Base-by-base conservation (phyloP, 306 rosid genomes). In the Fragaria nilgerrensis region DNA sequence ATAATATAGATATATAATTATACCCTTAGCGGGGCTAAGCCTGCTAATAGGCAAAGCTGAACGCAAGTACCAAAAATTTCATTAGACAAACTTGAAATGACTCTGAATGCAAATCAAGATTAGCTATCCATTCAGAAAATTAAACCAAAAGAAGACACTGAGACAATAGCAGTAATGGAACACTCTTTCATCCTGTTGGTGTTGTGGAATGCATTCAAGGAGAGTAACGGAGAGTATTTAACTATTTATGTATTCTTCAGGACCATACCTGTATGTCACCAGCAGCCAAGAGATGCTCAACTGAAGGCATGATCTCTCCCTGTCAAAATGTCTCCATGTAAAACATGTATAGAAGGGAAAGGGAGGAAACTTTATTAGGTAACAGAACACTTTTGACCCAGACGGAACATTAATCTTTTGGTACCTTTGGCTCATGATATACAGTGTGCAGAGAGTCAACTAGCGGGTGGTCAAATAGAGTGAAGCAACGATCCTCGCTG, bases 381-480 rank as follows among this genome's bases (percentile, higher is more conserved):
- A 65, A 79, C 13, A 63, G 48, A 56, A 19, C 16, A 49, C 23
- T 19, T 77, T 25, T 20, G 17, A 53, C 25, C 49, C 0, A 1
- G 20, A 52, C 50, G 68, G 52, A 62, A 10, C 20, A 64, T 41
- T 36, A 15, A 48, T 29, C 16, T n/a, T 70, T 47, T 74, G 50
- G 56, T 84, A 94, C 98, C 98, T 90, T 92, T 29, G 98, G 97
- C 86, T 95, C 98, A 73, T 81, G 95, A 78, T 92, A 95, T 78
- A 80, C 12, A 55, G 92, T 84, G 82, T 92, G 97, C 78, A 92
- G 72, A 22, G 91, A 87, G 82, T 95, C 90, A 61, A 93, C 86
- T 44, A 85, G 82, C 1, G 96, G 96, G 82, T 95, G 93, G 63
- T 90, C 85, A 86, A 92, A 95, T 49, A 95, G 85, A 72, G 97